Evolutionary conservation across 768 basidiomycete genomes (phyloP).

Genomic region (Rhizopogon roseolus): DNA sequence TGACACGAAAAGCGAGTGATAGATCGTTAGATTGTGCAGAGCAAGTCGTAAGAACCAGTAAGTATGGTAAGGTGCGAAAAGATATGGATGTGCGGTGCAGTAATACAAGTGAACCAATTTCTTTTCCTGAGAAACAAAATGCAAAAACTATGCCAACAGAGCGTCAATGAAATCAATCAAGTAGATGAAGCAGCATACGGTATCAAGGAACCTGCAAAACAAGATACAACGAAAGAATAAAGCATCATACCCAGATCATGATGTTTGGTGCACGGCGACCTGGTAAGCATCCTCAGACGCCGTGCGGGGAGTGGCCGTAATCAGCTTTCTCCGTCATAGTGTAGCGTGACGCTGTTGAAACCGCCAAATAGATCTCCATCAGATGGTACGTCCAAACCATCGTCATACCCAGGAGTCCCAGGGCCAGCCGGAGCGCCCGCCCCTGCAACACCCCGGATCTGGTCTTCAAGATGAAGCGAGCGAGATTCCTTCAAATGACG

Average conservation of each 20-base stretch:
- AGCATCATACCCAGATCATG: neutral
- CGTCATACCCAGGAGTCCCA: slow-evolving; percentile 38
- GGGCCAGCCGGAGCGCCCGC: slow-evolving; percentile 19
- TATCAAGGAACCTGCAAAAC: slow-evolving; percentile 3
- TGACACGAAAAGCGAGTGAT: slow-evolving; percentile 23
- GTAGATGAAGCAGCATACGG: slow-evolving; percentile 10
- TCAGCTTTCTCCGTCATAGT: slow-evolving; percentile 70
- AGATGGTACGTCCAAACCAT: slow-evolving; percentile 37
- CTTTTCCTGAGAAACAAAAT: slow-evolving; percentile 16
- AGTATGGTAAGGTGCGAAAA: slow-evolving; percentile 7
- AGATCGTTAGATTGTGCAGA: slow-evolving; percentile 15
- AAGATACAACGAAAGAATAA: slow-evolving; percentile 2
- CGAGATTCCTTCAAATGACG: slow-evolving; percentile 87
- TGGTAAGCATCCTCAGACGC: neutral
- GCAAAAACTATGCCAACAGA: slow-evolving; percentile 14
- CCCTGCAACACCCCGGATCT: slow-evolving; percentile 36
- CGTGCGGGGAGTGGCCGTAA: neutral
- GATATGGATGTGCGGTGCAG: slow-evolving; percentile 25
- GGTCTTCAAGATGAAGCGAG: slow-evolving; percentile 84
- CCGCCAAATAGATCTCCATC: slow-evolving; percentile 75
- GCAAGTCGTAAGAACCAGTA: slow-evolving; percentile 17
- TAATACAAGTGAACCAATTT: slow-evolving; percentile 27
- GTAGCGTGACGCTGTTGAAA: slow-evolving; percentile 87
- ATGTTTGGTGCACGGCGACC: neutral
- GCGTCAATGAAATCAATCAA: slow-evolving; percentile 13